Evolutionary conservation across 306 rosid species (phyloP).

Genomic region (Cicer arietinum): DNA sequence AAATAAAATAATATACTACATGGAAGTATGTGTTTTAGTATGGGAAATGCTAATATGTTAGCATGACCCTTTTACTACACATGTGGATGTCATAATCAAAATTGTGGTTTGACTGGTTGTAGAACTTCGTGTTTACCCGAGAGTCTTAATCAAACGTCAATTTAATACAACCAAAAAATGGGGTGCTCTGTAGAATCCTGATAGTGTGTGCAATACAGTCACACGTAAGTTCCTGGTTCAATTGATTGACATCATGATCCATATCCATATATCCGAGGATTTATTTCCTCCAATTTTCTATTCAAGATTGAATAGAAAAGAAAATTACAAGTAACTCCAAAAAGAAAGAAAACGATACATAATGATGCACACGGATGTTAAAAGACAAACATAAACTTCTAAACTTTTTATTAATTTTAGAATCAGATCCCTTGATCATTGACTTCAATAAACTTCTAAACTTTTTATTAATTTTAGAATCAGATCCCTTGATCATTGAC

Average conservation of each 20-base stretch:
- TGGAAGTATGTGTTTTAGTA: neutral
- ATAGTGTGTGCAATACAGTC: neutral
- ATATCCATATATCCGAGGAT: conserved; percentile 2
- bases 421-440: conserved; percentile 33
- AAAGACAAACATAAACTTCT: conserved; percentile 36
- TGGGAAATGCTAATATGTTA: too few relatives aligned
- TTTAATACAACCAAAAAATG: neutral
- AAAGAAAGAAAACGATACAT: conserved; percentile 13
- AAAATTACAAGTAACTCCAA: neutral
- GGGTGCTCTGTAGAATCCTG: neutral
- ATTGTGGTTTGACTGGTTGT: neutral
- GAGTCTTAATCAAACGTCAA: conserved; percentile 16
- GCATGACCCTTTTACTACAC: neutral
- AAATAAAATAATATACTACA: conserved; percentile 6
- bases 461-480: conserved; percentile 44
- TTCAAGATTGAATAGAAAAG: conserved; percentile 19
- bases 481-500: conserved; percentile 30
- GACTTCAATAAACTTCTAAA: conserved; percentile 11
- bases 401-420: conserved; percentile 42
- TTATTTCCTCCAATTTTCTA: neutral
- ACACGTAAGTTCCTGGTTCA: neutral
- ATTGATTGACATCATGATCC: neutral
- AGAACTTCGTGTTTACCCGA: neutral
- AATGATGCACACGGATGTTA: conserved; percentile 13
- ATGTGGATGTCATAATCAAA: neutral